Evolutionary conservation across 2,329 filamentous ascomycete genomes (phyloP).

Genomic region (Monilinia aucupariae): DNA sequence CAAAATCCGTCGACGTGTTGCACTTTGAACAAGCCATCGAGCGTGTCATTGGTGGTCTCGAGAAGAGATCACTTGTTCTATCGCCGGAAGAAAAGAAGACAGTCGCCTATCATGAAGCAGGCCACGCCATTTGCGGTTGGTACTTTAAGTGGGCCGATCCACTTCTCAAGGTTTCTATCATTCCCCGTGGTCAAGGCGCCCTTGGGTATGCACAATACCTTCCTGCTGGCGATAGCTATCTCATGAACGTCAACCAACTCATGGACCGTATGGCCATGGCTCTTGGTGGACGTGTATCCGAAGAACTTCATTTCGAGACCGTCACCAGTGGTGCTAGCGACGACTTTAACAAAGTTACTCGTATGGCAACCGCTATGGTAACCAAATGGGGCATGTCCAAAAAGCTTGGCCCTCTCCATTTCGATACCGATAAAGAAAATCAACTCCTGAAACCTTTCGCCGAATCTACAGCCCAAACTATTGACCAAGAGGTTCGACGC

Average conservation of each 20-base stretch:
- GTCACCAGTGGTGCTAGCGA: conserved; percentile 93
- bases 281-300: conserved; percentile 86
- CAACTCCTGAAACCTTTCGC: conserved; percentile 92
- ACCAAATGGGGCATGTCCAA: conserved; percentile 99
- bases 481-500: conserved; percentile 83
- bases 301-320: conserved; percentile 94
- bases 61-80: conserved; percentile 94
- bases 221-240: conserved; percentile 83
- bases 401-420: conserved; percentile 89
- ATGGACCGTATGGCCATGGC: conserved; percentile 99
- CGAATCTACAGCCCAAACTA: conserved; percentile 85
- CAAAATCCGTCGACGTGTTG: conserved; percentile 73
- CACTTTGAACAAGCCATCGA: conserved; percentile 98
- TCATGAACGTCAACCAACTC: conserved; percentile 91
- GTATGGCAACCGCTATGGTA: conserved; percentile 95
- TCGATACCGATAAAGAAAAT: conserved; percentile 68
- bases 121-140: conserved; percentile 98
- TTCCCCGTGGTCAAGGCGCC: conserved; percentile 88
- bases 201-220: conserved; percentile 96
- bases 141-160: conserved; percentile 96
- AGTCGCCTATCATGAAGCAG: conserved; percentile 96
- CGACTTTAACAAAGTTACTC: conserved; percentile 97
- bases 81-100: conserved; percentile 91
- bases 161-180: conserved; percentile 96
- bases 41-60: conserved; percentile 89